Conservation (phyloP, 23 red algal genomes). For the Gracilaria gracilis region DNA sequence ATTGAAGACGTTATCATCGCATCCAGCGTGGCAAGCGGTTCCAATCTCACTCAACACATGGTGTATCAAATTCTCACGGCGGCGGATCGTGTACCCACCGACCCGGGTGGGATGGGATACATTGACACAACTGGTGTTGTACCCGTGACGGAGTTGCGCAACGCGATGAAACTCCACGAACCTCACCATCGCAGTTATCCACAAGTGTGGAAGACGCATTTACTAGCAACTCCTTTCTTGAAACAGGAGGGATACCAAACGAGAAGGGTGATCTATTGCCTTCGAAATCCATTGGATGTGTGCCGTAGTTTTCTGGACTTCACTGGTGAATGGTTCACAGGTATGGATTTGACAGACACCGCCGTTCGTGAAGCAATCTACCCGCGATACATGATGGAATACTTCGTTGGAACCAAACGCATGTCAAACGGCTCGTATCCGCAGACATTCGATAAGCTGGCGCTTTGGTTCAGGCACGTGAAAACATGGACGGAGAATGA, state of each 20-base stretch:
- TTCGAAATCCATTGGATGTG: slow-evolving; percentile 23
- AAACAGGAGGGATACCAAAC: not conserved
- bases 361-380: slow-evolving; percentile 7
- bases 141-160: slow-evolving; percentile 9
- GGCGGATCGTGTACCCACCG: slow-evolving; percentile 16
- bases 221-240: not conserved
- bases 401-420: not conserved
- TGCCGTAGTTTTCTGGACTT: slow-evolving; percentile 31
- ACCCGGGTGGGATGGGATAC: not conserved
- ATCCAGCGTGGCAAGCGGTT: slow-evolving; percentile 6
- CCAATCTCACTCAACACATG: slow-evolving; percentile 12
- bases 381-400: slow-evolving; percentile 9
- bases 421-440: slow-evolving; percentile 11
- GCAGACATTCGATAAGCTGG: not conserved
- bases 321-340: not conserved
- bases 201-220: slow-evolving; percentile 25
- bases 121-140: not conserved
- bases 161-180: not conserved
- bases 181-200: slow-evolving; percentile 24
- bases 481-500: slow-evolving; percentile 23
- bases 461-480: slow-evolving; percentile 13
- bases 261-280: not conserved
- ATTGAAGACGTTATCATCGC: not conserved
- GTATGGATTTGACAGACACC: not conserved
- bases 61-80: slow-evolving; percentile 5